These are phyloP conservation scores for Erysiphe neolycopersici DNA, from an alignment of 2,329 filamentous ascomycete genomes.

Conservation along the genomic window DNA sequence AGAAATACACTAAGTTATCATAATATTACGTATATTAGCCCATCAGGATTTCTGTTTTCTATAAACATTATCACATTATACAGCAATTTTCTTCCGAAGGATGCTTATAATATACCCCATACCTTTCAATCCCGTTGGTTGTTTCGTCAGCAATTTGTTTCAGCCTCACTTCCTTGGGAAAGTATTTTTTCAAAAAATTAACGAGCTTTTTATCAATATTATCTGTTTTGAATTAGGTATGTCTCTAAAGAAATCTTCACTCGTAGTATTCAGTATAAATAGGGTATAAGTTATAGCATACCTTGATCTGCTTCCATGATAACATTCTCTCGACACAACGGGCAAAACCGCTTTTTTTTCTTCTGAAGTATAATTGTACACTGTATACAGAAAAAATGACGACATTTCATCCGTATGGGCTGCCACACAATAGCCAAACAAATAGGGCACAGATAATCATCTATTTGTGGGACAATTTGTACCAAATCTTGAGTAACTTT, in stretches of 20 bases:
- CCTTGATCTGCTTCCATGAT: constrained; percentile 42
- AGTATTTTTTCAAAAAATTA: constrained; percentile 47
- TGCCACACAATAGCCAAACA: constrained; percentile 59
- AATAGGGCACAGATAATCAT: constrained; percentile 61
- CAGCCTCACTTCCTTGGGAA: constrained; percentile 40
- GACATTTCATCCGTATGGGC: constrained; percentile 49
- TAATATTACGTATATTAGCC: no score
- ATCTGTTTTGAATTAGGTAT: constrained; percentile 17
- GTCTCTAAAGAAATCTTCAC: background rate
- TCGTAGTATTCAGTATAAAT: background rate
- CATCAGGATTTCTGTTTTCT: no score
- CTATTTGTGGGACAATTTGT: constrained; percentile 49
- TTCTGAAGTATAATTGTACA: constrained; percentile 62
- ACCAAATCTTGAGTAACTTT: constrained; percentile 48
- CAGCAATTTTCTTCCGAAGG: constrained; percentile 24
- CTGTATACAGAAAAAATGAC: constrained; percentile 59
- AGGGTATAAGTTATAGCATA: constrained; percentile 14
- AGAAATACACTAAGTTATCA: no score
- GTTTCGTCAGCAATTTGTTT: constrained; percentile 47
- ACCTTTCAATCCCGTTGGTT: constrained; percentile 46
- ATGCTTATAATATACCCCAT: constrained; percentile 34
- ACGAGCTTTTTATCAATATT: constrained; percentile 44
- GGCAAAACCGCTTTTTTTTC: constrained; percentile 39
- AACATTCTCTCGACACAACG: constrained; percentile 46
- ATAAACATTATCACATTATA: constrained; percentile 23